Evolutionary conservation across 1,284 basidiomycete genomes (phyloP).

Genomic region (Ganoderma lingzhi): DNA sequence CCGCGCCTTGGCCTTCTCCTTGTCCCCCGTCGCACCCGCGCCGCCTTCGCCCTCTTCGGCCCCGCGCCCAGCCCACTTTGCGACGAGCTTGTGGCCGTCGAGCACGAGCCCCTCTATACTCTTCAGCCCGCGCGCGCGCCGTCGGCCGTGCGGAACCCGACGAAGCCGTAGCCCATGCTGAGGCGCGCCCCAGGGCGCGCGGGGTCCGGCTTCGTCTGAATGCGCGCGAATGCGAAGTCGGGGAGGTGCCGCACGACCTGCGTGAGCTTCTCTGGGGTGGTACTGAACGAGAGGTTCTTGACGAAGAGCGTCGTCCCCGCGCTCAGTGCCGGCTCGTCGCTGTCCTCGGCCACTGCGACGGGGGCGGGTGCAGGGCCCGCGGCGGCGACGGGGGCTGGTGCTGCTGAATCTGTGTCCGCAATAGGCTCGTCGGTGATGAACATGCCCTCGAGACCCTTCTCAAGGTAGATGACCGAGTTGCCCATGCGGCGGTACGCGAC

Average conservation of each 20-base stretch:
- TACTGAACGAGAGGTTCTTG: constrained; percentile 94
- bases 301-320: constrained; percentile 90
- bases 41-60: constrained; percentile 58
- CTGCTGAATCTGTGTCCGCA: constrained; percentile 9
- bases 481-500: constrained; percentile 91
- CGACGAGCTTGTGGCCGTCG: constrained; percentile 87
- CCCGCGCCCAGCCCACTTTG: constrained; percentile 91
- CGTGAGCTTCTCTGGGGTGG: constrained; percentile 80
- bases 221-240: constrained; percentile 87
- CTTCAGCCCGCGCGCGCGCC: constrained; percentile 82
- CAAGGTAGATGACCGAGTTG: constrained; percentile 91
- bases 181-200: constrained; percentile 73
- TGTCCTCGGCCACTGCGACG: constrained; percentile 32
- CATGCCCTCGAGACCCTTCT: constrained; percentile 90
- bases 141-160: constrained; percentile 86
- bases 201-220: constrained; percentile 92
- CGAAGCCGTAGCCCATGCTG: constrained; percentile 97
- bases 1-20: constrained; percentile 50
- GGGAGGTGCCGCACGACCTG: constrained; percentile 82
- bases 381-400: constrained; percentile 31
- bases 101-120: constrained; percentile 86
- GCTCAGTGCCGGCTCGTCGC: constrained; percentile 58
- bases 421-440: constrained; percentile 52
- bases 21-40: constrained; percentile 38
- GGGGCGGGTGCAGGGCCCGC: constrained; percentile 28